Base-by-base conservation (phyloP, 2,329 filamentous ascomycete species). In the Ophiostoma perfectum region DNA sequence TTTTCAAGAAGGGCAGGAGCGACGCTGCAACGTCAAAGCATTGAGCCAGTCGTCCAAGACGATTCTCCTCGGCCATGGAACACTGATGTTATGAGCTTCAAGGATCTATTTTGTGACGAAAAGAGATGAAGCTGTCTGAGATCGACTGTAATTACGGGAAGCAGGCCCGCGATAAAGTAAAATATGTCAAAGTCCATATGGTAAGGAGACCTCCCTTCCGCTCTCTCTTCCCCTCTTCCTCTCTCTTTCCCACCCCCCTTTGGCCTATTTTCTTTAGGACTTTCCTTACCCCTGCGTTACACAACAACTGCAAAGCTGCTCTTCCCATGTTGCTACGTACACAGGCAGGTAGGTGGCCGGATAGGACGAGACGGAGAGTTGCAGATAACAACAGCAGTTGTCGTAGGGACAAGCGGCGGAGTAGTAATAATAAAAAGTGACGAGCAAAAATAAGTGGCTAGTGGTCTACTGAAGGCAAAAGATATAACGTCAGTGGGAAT, bases 331-430 rank as follows among this genome's bases (percentile, higher is more conserved):
- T 55, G 49, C 49, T 55, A 18, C 18, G n/a, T 55, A 18, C 8
- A 55, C 49, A 55, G 18, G 27, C 27, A 27, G 18, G 49, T 27
- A 9, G 49, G 3, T 60, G 12, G 55, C 27, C 55, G 3, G 55
- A 7, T 60, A 60, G 55, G 18, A 62, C 39, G 14, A 58, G 42
- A 16, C 64, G 55, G 67, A 68, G 44, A 41, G 11, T 36, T 39
- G 44, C 67, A 64, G 64, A 27, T 68, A 63, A 44, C 64, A 44
- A 66, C 67, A 68, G 52, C 16, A 27, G 42, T 36, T 68, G 67
- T 62, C 63, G 67, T 36, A 62, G 49, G 52, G 7, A 41, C 63
- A 65, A 52, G 47, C 47, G 38, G 39, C 18, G 14, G 66, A 64
- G 16, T 14, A 18, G 41, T 8, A 55, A 41, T 18, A 9, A 60